Base-by-base conservation (phyloP, 306 rosid species). In the Begonia masoniana region DNA sequence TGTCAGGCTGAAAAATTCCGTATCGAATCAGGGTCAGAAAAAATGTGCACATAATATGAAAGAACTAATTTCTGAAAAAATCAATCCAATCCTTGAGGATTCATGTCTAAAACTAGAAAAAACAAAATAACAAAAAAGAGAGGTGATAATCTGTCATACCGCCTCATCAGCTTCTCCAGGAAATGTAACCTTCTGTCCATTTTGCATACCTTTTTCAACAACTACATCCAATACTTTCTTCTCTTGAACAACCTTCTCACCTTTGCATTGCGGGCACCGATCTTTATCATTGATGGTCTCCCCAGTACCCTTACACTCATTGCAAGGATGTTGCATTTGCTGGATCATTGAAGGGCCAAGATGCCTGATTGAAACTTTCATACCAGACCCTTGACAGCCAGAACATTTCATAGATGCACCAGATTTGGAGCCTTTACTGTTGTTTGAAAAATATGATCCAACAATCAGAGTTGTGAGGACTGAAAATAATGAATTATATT, bases 281-380 rank as follows among this genome's bases (percentile, higher is more conserved):
- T 85, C 95, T 65, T 74, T 81, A 51, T 85, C 89, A 9, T 55
- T 89, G 65, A 89, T 89, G 47, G 91, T 85, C 71, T 89, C 97
- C 46, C 95, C 97, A 15, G 95, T 82, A 41, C 97, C 97, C 78
- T 80, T 89, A 46, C 97, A 89, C 58, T 89, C 97, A 76, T 72
- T 80, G 74, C 97, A 89, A 59, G 97, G 73, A 61, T 89, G 95
- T 71, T 89, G 97, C 97, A 89, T 89, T 64, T 89, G 95, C 73
- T 89, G 97, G 56, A 89, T 89, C 97, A 89, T 89, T 24, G 89
- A 76, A 2, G 97, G 97, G 51, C 97, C 97, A 7, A 89, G 87
- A 35, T 89, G 97, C 52, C 97, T 80, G 4, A 89, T 89, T 10
- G 97, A 82, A 39, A 85, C 82, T 69, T 89, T 89, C 94, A 89